Percentiles rank a stretch among this genome's conserved stretches.
Evolutionary conservation across 768 basidiomycete genomes (phyloP).

Genomic region (Suillus hirtellus): DNA sequence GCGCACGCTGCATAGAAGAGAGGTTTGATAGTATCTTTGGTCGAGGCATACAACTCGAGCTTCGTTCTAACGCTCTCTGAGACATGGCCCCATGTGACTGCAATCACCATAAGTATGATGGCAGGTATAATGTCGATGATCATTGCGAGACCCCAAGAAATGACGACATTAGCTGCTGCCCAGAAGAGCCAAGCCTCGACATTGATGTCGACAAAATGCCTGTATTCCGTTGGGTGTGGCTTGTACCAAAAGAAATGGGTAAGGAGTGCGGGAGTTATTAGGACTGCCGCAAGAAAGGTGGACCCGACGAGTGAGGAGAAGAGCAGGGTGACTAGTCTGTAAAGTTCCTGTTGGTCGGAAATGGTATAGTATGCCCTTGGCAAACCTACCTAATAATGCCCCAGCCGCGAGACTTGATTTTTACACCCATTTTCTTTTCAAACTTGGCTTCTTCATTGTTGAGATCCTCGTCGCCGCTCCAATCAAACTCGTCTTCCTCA

Average conservation of each 20-base stretch:
- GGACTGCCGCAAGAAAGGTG: slow-evolving; percentile 57
- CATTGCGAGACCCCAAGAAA: slow-evolving; percentile 80
- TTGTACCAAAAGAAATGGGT: slow-evolving; percentile 74
- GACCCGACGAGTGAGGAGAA: slow-evolving; percentile 78
- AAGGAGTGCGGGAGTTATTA: slow-evolving; percentile 62
- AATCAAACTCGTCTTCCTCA: slow-evolving; percentile 61
- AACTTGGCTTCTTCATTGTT: slow-evolving; percentile 70
- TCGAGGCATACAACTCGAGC: slow-evolving; percentile 67
- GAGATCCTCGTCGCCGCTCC: slow-evolving; percentile 79
- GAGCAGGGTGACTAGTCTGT: slow-evolving; percentile 59
- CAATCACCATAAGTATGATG: slow-evolving; percentile 50
- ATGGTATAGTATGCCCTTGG: not conserved
- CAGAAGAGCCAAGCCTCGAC: slow-evolving; percentile 80
- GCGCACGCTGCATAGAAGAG: slow-evolving; percentile 68
- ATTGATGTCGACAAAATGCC: slow-evolving; percentile 63
- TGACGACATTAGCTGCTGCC: slow-evolving; percentile 73
- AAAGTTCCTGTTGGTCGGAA: slow-evolving; percentile 7
- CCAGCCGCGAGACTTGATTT: slow-evolving; percentile 46
- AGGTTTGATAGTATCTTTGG: slow-evolving; percentile 71
- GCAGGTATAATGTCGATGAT: slow-evolving; percentile 68
- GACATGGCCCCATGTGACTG: slow-evolving; percentile 72
- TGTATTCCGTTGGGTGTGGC: slow-evolving; percentile 52
- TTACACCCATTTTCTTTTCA: slow-evolving; percentile 56
- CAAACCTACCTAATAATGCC: slow-evolving; percentile 51
- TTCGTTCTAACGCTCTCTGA: slow-evolving; percentile 66